Base-by-base conservation (phyloP, 2,329 filamentous ascomycete species). In the Botrytis paeoniae region DNA sequence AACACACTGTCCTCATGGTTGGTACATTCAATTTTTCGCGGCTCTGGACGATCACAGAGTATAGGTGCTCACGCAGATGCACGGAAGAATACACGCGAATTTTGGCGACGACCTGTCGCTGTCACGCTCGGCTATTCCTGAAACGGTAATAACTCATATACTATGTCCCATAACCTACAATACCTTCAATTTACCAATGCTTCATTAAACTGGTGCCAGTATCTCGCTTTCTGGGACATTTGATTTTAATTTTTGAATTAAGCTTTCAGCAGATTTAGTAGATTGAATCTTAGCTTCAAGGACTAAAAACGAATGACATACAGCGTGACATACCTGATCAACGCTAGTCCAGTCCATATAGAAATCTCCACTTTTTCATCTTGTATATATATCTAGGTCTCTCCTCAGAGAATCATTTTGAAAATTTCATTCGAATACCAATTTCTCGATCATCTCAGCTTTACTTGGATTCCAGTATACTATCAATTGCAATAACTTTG, bases 161-260 rank as follows among this genome's bases (percentile, higher is more conserved):
- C n/a, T 7, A n/a, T 54, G 3, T 29, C n/a, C 25, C 25, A 54
- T 18, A 18, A 54, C 18, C 8, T 14, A 29, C 14, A 54, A 54
- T 54, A 18, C 12, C 7, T 54, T 54, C 12, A 54, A 3, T 18
- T 29, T 8, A 1, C 4, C n/a, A 29, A 29, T 29, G 6, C 4
- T n/a, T n/a, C 12, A 51, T 6, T 14, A 14, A 14, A 51, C 2
- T 16, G 48, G 0, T n/a, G 2, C 48, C 12, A 16, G 1, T 51
- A 51, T n/a, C 4, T 3, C 10, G 0, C 6, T 14, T 25, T 51
- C 4, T 1, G 0, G 4, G 1, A 51, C 14, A 6, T n/a, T 51
- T 1, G 1, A 14, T 12, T 51, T 3, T 4, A n/a, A 4, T n/a
- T 14, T n/a, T 3, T 2, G 32, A 7, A 6, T 51, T n/a, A n/a